Evolutionary conservation across 305 asterid species (phyloP), one percentile per base, ranked within the genome.

Genomic region (Fraxinus latifolia): DNA sequence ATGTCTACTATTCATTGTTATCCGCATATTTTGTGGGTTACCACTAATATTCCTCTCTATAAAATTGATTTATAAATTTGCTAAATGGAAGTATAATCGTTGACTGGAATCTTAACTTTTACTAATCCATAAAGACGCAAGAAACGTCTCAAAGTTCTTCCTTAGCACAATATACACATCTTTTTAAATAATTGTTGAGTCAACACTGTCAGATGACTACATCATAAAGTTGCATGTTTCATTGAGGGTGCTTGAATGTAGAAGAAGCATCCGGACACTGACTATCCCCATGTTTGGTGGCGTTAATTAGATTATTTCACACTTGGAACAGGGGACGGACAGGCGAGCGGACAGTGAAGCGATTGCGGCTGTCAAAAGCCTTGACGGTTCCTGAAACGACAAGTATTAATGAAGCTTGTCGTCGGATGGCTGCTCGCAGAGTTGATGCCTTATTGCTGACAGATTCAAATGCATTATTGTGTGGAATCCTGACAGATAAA

Each of bases 401-500:
- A 50, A 94, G 86, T 74, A 84, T 96, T 68, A 84, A 81, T 79
- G 99, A 96, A 82, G 98, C 97, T 77, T 94, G 99, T 81, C 94
- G 95, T 34, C 86, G 89, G 29, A 94, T 96, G 99, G 98, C 97
- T 88, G 89, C 98, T 72, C 94, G 98, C 23, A 88, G 97, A 84
- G 97, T 93, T 83, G 96, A 91, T 89, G 99, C 98, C 29, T 86
- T 96, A 74, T 90, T 94, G 88, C 91, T 96, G 68, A 96, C 98
- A 21, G 99, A 96, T 85, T 93, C 99, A 76, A 93, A 94, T 83
- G 97, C 95, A n/a, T 86, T 96, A 76, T 84, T 96, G 80, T 92
- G 99, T 74, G 99, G 99, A 84, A 96, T 96, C 88, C 88, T 96
- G 86, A 96, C 99, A 3, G 99, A 94, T 82, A 96, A 92, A 96